phyloP scores from a whole-genome alignment of 768 basidiomycete genomes.

The Mrakia hoshinonis region DNA sequence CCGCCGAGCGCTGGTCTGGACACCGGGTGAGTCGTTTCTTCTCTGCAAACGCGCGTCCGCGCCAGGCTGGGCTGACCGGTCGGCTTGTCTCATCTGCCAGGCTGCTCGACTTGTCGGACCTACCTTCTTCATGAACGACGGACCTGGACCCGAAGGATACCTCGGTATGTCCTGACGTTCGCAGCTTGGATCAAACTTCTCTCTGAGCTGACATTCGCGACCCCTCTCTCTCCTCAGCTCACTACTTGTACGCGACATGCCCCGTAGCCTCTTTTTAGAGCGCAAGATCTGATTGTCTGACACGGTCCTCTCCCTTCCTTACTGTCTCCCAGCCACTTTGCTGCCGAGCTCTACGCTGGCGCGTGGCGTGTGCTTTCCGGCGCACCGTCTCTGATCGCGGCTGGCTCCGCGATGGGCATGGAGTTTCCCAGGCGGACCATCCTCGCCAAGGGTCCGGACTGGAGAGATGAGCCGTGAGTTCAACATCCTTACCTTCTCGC shows the following conservation, averaged over 20 bases:
- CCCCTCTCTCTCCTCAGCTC: constrained; percentile 11
- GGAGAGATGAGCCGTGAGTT: constrained; percentile 26
- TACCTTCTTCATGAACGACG: constrained; percentile 30
- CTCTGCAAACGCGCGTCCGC: not conserved
- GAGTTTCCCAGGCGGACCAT: constrained; percentile 26
- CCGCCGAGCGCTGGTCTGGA: not conserved
- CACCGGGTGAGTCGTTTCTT: not conserved
- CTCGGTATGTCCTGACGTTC: constrained; percentile 2
- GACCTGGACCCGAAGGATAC: constrained; percentile 29
- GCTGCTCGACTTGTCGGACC: constrained; percentile 18
- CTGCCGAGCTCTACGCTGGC: constrained; percentile 29
- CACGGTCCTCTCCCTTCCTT: not conserved
- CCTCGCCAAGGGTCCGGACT: constrained; percentile 28
- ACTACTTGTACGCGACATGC: constrained; percentile 19
- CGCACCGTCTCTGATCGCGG: not conserved
- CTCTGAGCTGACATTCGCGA: not conserved
- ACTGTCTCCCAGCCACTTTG: constrained; percentile 18
- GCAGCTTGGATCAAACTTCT: not conserved
- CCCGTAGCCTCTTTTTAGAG: no score
- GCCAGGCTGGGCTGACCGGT: not conserved
- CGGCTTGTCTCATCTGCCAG: not conserved
- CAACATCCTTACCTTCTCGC: not conserved
- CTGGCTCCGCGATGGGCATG: constrained; percentile 20
- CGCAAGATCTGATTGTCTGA: no score
- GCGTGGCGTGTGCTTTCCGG: constrained; percentile 26